A percentile compares a stretch with the other conserved stretches of the same genome.
Conservation (phyloP, 352 stramenopile species). For the Chrysophaeum taylorii region DNA sequence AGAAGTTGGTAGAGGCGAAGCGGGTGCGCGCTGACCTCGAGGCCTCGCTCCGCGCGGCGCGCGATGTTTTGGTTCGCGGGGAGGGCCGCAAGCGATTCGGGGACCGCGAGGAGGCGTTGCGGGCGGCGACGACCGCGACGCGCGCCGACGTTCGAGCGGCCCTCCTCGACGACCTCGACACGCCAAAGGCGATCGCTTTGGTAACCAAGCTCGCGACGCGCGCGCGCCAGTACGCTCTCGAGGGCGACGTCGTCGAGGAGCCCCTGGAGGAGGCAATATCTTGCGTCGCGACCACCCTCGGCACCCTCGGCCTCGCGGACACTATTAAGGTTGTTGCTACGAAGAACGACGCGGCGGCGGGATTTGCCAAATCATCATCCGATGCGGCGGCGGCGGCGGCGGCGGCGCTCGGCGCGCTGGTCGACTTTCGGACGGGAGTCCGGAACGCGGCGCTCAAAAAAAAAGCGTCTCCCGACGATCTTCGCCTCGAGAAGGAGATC, state of each 20-base stretch:
- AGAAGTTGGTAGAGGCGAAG: too few species aligned
- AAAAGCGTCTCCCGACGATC: too few species aligned
- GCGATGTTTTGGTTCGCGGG: too few species aligned
- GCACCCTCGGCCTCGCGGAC: not conserved
- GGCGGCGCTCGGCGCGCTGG: slow-evolving; percentile 48
- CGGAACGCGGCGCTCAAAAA: slow-evolving; percentile 52
- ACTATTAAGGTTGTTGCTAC: slow-evolving; percentile 23
- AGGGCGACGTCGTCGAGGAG: not conserved
- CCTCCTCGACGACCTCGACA: slow-evolving; percentile 72
- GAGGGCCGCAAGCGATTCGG: too few species aligned
- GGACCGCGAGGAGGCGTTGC: too few species aligned
- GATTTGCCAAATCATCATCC: not conserved
- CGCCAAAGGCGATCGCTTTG: slow-evolving; percentile 62
- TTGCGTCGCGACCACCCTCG: slow-evolving; percentile 13
- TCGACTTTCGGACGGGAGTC: slow-evolving; percentile 75
- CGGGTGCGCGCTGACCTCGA: too few species aligned
- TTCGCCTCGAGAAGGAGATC: slow-evolving; percentile 43
- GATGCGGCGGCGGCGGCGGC: not conserved
- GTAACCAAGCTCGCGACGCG: slow-evolving; percentile 36
- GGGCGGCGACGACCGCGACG: too few species aligned
- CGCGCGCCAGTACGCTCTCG: not conserved
- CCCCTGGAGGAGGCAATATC: too few species aligned
- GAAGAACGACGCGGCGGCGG: not conserved
- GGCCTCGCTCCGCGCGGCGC: too few species aligned
- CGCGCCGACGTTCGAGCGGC: slow-evolving; percentile 45